Evolutionary conservation across 345 rosid genomes (phyloP), one percentile per base, ranked within the genome.

Genomic region (Populus nigra): DNA sequence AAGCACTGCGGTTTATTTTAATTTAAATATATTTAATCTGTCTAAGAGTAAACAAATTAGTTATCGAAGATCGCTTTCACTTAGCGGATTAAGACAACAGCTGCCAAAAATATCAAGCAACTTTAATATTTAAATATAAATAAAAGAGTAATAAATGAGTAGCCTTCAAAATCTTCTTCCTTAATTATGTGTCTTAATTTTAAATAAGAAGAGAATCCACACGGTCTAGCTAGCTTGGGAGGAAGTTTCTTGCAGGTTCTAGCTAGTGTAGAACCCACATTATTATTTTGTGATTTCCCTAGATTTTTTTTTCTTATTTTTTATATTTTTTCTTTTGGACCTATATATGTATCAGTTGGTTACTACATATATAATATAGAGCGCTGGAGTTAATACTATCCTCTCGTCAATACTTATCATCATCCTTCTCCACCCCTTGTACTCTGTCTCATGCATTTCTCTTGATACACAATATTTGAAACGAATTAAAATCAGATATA

Each of bases 181-280:
- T 68, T 78, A 33, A 33, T 76, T 27, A 74, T 61, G 49, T 71
- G 65, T 66, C 43, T 36, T 73, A 53, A 69, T 38, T 43, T 33
- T 33, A 33, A 33, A 33, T 33, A 33, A 20, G 10, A 39, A 41
- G 31, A n/a, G 76, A 73, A 79, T 66, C 82, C 49, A 63, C 68
- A 43, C n/a, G 29, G 77, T 33, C 35, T 33, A 33, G 57, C 71
- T 7, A 33, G 57, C 71, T 7, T 49, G 23, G 11, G 15, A 39
- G 70, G 82, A 83, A 79, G 80, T 22, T 33, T 33, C 36, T 33
- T 33, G 36, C 36, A 33, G 36, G 36, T 86, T 80, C 86, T 25
- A 9, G 81, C 86, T 25, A 9, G 81, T 33, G 65, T 65, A 76
- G 33, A 68, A 27, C 82, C 74, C 67, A 27, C 65, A 17, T 63